Percentiles rank a stretch among this genome's conserved stretches.
These are phyloP conservation scores for Naganishia vishniacii DNA, from an alignment of 768 basidiomycete species.

Conservation along the genomic window DNA sequence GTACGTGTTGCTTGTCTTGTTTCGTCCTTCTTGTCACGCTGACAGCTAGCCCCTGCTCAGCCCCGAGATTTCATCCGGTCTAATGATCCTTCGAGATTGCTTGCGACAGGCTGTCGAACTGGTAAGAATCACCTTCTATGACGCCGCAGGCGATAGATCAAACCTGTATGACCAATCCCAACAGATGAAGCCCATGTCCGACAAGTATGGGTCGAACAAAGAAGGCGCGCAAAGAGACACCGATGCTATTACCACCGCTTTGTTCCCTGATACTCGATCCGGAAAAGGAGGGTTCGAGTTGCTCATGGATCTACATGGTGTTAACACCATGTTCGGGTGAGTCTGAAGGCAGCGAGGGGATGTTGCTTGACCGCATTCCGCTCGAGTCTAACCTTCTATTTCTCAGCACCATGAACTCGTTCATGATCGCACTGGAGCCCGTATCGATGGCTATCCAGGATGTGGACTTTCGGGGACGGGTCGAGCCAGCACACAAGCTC, in stretches of 20 bases:
- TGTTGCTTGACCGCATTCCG: neutral
- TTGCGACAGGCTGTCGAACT: slow-evolving; percentile 21
- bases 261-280: slow-evolving; percentile 28
- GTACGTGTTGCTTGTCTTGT: neutral
- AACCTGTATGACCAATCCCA: neutral
- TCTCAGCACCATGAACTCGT: slow-evolving; percentile 18
- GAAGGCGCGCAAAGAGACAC: slow-evolving; percentile 24
- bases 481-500: slow-evolving; percentile 19
- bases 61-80: slow-evolving; percentile 4
- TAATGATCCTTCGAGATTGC: slow-evolving; percentile 21
- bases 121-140: neutral
- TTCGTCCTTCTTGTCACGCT: no score
- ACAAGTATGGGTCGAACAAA: slow-evolving; percentile 29
- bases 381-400: neutral
- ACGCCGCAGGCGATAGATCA: neutral
- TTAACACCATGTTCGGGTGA: slow-evolving; percentile 24
- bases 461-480: slow-evolving; percentile 11
- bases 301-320: slow-evolving; percentile 28
- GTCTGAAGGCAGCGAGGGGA: neutral
- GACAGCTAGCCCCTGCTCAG: neutral
- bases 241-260: slow-evolving; percentile 13
- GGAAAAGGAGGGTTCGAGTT: slow-evolving; percentile 23
- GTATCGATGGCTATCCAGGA: slow-evolving; percentile 22
- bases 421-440: slow-evolving; percentile 20
- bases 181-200: slow-evolving; percentile 21